Conservation (phyloP, 2,329 filamentous ascomycete genomes). For the Trichoderma breve region DNA sequence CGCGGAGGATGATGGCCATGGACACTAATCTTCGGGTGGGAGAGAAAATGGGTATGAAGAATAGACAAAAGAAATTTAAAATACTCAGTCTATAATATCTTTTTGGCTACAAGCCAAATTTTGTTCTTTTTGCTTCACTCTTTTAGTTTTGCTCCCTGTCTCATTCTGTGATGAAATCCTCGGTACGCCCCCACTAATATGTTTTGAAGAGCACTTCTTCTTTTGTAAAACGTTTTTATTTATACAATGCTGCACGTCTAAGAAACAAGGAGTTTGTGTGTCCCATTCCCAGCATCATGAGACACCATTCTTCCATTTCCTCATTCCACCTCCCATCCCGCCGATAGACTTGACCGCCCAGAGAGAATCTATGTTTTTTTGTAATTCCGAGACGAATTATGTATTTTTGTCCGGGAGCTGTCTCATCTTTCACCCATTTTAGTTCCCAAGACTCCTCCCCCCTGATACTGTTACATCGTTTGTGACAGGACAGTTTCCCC, state of each 20-base stretch:
- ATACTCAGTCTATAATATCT: conserved; percentile 3
- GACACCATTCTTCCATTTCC: conserved; percentile 1
- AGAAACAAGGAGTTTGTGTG: conserved; percentile 28
- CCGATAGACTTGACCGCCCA: conserved; percentile 20
- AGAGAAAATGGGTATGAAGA: not conserved
- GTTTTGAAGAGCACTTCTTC: conserved; percentile 21
- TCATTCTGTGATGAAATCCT: not conserved
- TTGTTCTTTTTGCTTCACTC: not conserved
- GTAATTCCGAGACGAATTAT: conserved; percentile 14
- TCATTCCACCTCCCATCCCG: conserved; percentile 4
- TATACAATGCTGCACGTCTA: conserved; percentile 40
- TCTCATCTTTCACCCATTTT: conserved; percentile 21
- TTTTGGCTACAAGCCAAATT: not conserved
- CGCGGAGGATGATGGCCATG: conserved; percentile 76
- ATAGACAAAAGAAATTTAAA: conserved; percentile 24
- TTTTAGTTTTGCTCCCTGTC: not conserved
- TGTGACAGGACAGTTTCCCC: conserved; percentile 13
- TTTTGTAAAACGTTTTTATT: conserved; percentile 35
- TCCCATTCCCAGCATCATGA: conserved; percentile 10
- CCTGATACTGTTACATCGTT: conserved; percentile 26
- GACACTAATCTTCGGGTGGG: conserved; percentile 54
- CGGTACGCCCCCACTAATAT: not conserved
- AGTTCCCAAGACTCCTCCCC: not conserved
- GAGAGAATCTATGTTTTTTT: conserved; percentile 19
- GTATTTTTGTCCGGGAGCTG: conserved; percentile 19